phyloP scores from a whole-genome alignment of 805 yeast species.

The Scheffersomyces coipomensis region DNA sequence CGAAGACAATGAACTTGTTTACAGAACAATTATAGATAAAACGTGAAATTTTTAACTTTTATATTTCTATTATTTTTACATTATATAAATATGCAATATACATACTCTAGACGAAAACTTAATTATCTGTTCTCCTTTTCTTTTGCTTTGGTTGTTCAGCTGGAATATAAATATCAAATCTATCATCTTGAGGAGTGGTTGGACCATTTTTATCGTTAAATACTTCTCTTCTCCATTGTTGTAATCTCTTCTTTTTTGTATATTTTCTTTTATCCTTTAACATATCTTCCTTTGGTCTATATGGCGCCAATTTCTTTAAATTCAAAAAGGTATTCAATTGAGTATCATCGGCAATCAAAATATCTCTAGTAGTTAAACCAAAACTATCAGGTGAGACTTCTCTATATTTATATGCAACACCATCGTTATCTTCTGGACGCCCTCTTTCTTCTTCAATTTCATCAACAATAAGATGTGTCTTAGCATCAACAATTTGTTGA shows the following conservation, averaged over 20 bases:
- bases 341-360: constrained; percentile 83
- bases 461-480: constrained; percentile 61
- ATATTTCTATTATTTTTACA: not conserved
- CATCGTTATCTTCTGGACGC: constrained; percentile 42
- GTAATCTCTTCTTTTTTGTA: constrained; percentile 69
- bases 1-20: constrained; percentile 6
- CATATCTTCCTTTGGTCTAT: constrained; percentile 70
- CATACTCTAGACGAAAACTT: not conserved
- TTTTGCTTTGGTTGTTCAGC: constrained; percentile 16
- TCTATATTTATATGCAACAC: constrained; percentile 72
- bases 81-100: not conserved
- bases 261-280: constrained; percentile 80
- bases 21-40: constrained; percentile 5
- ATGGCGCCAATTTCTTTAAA: constrained; percentile 90
- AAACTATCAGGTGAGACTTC: constrained; percentile 94
- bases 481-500: constrained; percentile 73
- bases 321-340: constrained; percentile 84
- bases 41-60: not conserved
- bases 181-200: constrained; percentile 28
- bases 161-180: constrained; percentile 40
- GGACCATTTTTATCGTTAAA: constrained; percentile 63
- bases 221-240: constrained; percentile 86
- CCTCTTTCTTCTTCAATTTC: constrained; percentile 71
- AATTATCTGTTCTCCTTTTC: constrained; percentile 7
- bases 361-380: constrained; percentile 84